Evolutionary conservation across 805 yeast genomes (phyloP).

Genomic region (Metschnikowia rubicola): DNA sequence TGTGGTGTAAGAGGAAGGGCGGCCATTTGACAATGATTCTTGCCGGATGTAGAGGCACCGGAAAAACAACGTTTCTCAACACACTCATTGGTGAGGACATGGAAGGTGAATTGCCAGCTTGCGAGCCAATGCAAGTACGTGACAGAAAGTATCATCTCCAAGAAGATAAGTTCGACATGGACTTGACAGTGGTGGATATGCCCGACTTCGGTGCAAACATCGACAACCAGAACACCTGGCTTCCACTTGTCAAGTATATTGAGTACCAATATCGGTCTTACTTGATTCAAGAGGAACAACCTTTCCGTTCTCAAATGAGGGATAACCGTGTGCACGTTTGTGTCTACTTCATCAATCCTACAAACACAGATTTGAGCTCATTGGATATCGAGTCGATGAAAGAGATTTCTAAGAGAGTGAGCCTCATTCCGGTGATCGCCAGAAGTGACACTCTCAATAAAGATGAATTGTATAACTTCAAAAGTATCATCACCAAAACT

Average conservation of each 20-base stretch:
- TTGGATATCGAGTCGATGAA: conserved; percentile 73
- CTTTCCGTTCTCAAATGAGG: conserved; percentile 25
- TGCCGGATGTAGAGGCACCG: conserved; percentile 30
- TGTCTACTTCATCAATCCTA: conserved; percentile 74
- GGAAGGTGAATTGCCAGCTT: conserved; percentile 7
- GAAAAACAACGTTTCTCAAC: conserved; percentile 26
- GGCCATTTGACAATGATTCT: conserved; percentile 37
- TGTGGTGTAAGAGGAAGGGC: conserved; percentile 25
- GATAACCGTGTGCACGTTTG: conserved; percentile 84
- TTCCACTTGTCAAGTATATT: conserved; percentile 57
- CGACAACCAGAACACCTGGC: conserved; percentile 46
- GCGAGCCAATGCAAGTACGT: conserved; percentile 15
- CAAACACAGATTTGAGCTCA: conserved; percentile 49
- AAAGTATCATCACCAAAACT: conserved; percentile 50
- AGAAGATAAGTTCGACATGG: conserved; percentile 58
- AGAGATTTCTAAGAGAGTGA: conserved; percentile 66
- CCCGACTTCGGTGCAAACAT: conserved; percentile 72
- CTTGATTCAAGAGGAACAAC: conserved; percentile 63
- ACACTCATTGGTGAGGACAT: conserved; percentile 22
- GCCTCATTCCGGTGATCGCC: conserved; percentile 76
- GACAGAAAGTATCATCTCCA: conserved; percentile 43
- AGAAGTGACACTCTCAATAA: conserved; percentile 73
- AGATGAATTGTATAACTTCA: conserved; percentile 53
- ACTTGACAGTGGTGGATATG: conserved; percentile 65
- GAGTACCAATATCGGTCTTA: conserved; percentile 73